Evolutionary conservation across 2,329 filamentous ascomycete genomes (phyloP), one percentile per base, ranked within the genome.

Genomic region (Claviceps spartinae): DNA sequence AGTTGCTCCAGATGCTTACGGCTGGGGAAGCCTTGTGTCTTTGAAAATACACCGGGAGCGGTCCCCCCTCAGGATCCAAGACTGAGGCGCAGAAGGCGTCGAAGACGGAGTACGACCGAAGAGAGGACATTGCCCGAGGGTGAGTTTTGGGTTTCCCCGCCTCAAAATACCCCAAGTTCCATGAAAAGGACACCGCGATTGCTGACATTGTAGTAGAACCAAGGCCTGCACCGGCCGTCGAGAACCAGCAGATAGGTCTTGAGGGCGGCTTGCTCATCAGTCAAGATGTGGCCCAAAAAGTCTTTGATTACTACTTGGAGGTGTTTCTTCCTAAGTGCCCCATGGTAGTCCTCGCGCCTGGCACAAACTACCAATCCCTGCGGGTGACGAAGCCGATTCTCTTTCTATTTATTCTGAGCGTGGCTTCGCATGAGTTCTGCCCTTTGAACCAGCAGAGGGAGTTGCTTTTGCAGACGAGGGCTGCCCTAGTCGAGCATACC

Each of bases 341-440:
- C 45, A 9, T 49, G 40, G 46, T 52, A 40, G 37, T 52, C 40
- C 41, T 52, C 9, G 34, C 20, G 20, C 44, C 46, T 5, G 51
- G 51, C 20, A 52, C 47, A 7, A 37, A 38, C 5, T 20, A 41
- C 4, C 46, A 52, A 14, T 45, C 22, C 18, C n/a, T 52, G 51
- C 36, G 51, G 18, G 51, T 45, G 24, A 52, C 51, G 41, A 52
- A n/a, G 26, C 51, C 51, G 11, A 34, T 52, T 18, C 51, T 52
- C 18, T 45, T 49, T 14, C 46, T 52, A 11, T 43, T 41, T 9
- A 52, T 52, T 37, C 40, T 52, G 30, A 52, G 51, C 34, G 51
- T 49, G 5, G 37, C 51, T n/a, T 30, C 51, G 4, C 13, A 11
- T 13, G 46, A 18, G 6, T 45, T 22, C n/a, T 52, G 51, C 16